A percentile compares a stretch with the other conserved stretches of the same genome.
These are phyloP conservation scores for Pyrenophora teres DNA, from an alignment of 2,329 filamentous ascomycete genomes.

Conservation along the genomic window DNA sequence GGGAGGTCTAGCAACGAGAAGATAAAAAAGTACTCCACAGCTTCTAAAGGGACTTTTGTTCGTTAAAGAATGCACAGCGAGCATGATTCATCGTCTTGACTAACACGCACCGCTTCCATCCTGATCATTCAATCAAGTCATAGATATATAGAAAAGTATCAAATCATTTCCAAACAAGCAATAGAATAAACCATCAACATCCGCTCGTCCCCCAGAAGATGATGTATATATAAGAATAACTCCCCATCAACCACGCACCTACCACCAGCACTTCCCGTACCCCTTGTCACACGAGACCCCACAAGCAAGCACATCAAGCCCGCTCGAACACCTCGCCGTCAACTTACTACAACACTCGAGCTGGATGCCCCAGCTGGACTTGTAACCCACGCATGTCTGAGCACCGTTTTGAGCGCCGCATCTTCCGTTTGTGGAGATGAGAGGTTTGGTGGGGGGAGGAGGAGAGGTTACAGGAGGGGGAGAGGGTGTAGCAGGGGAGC, in stretches of 20 bases:
- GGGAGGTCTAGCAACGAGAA: no score
- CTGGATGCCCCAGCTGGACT: conserved; percentile 19
- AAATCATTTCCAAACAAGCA: no score
- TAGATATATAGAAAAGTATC: no score
- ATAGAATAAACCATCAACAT: no score
- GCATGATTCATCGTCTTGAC: no score
- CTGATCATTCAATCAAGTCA: no score
- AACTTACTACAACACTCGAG: conserved; percentile 35
- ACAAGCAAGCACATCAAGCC: conserved; percentile 25
- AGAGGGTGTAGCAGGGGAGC: conserved; percentile 22
- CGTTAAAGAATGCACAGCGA: no score
- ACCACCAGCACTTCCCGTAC: conserved; percentile 36
- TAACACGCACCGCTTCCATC: no score
- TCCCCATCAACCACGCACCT: background rate
- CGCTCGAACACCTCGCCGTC: conserved; percentile 26
- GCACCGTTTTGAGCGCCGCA: conserved; percentile 29
- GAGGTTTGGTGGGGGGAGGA: conserved; percentile 18
- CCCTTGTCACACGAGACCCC: conserved; percentile 35
- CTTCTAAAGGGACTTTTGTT: no score
- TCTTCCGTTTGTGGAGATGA: conserved; percentile 30
- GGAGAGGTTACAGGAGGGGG: conserved; percentile 14
- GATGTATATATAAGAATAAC: no score
- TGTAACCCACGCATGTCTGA: conserved; percentile 36
- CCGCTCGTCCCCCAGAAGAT: no score
- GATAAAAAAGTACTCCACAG: no score